Evolutionary conservation across 2,329 filamentous ascomycete genomes (phyloP), one percentile per base, ranked within the genome.

Genomic region (Colletotrichum acutatum): DNA sequence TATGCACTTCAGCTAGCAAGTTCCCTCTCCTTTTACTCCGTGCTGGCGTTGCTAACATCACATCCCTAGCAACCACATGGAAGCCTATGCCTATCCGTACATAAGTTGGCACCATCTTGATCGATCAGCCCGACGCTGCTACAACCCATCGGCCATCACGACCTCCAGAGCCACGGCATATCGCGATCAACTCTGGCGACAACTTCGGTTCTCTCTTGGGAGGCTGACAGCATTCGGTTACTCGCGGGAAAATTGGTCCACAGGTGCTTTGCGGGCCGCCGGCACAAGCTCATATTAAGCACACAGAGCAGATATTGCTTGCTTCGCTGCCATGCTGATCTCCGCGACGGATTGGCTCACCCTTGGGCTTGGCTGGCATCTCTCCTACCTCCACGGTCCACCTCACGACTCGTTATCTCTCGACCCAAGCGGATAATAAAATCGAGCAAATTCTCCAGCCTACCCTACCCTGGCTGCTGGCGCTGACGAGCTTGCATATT

Each of bases 321-420:
- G 68, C 56, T 24, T 72, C 66, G 22, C 65, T 72, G 26, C 65
- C 30, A 53, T 37, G 59, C 53, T 58, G 32, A 24, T 49, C 56
- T 66, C 26, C 19, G 49, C n/a, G 57, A 9, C 52, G 26, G 57
- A 26, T 68, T 67, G 64, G 65, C 57, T 62, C 26, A 22, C 52
- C 6, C 16, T 12, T 42, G 22, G 22, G 32, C 59, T 54, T 49
- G 34, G 60, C 59, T 28, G 26, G n/a, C 24, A 37, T 63, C n/a
- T 14, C 42, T 30, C 28, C 53, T 30, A 32, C 54, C 37, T 53
- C 54, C 34, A 34, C 54, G 60, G 70, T 22, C 60, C 53, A 60
- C 54, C n/a, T 54, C 64, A 68, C 22, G 59, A 58, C 46, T 16
- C 65, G 58, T 72, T 52, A 42, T 72, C 52, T 59, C 68, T 53